phyloP scores from a whole-genome alignment of 495 filamentous ascomycete genomes.

The Elasticomyces elasticus region DNA sequence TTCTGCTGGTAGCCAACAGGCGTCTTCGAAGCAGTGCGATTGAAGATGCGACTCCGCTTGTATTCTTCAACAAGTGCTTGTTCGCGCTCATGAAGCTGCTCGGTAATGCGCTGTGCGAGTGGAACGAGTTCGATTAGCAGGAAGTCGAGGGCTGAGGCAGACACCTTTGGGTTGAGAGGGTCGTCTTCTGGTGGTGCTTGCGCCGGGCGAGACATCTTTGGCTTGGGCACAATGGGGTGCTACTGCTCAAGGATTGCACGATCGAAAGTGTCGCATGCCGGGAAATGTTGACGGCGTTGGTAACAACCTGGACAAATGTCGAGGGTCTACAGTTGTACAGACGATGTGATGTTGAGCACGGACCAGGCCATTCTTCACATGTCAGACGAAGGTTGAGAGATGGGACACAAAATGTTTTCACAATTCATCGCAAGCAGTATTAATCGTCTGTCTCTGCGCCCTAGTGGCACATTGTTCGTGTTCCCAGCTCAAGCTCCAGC shows the following conservation, averaged over 20 bases:
- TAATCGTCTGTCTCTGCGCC: constrained; percentile 2
- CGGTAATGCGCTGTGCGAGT: constrained; percentile 67
- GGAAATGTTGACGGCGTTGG: too few species aligned
- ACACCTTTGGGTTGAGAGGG: constrained; percentile 65
- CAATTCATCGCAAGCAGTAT: background rate
- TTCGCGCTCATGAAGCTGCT: constrained; percentile 37
- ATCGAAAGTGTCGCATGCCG: too few species aligned
- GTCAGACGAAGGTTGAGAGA: too few species aligned
- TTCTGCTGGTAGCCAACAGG: constrained; percentile 2
- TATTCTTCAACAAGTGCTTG: constrained; percentile 33
- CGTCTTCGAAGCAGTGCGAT: constrained; percentile 7
- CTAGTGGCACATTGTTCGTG: background rate
- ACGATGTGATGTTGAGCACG: too few species aligned
- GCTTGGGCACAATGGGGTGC: background rate
- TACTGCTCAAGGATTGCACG: too few species aligned
- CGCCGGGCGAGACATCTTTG: constrained; percentile 3
- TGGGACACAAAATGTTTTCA: too few species aligned
- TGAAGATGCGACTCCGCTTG: constrained; percentile 12
- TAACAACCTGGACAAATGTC: too few species aligned
- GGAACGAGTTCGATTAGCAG: constrained; percentile 94
- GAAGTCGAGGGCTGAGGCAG: constrained; percentile 76
- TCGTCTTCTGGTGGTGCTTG: constrained; percentile 35
- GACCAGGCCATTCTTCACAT: too few species aligned
- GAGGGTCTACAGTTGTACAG: too few species aligned
- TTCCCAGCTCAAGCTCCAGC: background rate